Base-by-base conservation (phyloP, 2,329 filamentous ascomycete genomes). In the Penicillium hesseltinei region DNA sequence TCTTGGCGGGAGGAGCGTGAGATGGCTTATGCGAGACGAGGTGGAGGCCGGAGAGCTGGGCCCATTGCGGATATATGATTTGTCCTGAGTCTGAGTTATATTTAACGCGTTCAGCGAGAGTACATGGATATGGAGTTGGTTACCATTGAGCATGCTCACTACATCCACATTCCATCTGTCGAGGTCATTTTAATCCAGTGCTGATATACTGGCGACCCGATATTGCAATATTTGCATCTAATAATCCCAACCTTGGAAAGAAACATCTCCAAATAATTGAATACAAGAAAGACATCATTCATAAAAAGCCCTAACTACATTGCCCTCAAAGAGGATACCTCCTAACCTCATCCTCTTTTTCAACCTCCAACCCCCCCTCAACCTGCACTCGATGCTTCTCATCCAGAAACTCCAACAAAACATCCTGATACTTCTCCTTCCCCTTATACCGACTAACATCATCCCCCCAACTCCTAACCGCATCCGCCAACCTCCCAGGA, bases 371-470 rank as follows among this genome's bases (percentile, higher is more conserved):
- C 0, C 90, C 90, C 13, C 74, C 75, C n/a, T 80, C 81, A 3
- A 92, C 60, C 76, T 95, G 90, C 75, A 89, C 87, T 71, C 83
- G 75, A 74, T 94, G 89, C 77, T 88, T 89, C 63, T 67, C 67
- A 73, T 95, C 91, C 59, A 95, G 72, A 73, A 88, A 95, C 71
- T 91, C 87, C 59, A 95, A 74, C 68, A 95, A 65, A 0, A 93
- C 86, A 27, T 87, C 84, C 21, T 81, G 83, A 72, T 92, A 95
- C 76, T 81, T 84, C 63, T 90, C 88, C 69, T 81, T 85, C 0
- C 91, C 90, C 76, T 94, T 94, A 71, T 96, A 95, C 63, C 77
- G 78, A 17, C 83, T 82, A 8, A 94, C 90, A 75, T 91, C 87
- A 43, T 88, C 85, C 1, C 88, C 89, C 91, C 91, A 94, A 71